Percentiles rank a stretch among this genome's conserved stretches.
Conservation (phyloP, 176 grass and related monocot genomes). For the Oryza glumipatula region DNA sequence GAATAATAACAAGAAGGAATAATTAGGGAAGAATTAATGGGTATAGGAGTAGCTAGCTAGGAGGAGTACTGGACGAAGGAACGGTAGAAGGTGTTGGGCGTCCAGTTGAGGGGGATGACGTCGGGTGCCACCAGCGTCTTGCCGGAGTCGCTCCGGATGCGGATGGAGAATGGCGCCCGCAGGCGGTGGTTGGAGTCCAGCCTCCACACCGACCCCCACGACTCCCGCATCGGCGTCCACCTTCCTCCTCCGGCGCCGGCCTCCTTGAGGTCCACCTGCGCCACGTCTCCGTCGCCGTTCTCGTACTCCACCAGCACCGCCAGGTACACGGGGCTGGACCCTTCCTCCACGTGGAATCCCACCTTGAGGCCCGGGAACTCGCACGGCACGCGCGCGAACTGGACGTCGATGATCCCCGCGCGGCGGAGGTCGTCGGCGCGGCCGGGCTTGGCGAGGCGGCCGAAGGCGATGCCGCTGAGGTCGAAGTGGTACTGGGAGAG, state of each 20-base stretch:
- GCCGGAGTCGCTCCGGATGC: slow-evolving; percentile 66
- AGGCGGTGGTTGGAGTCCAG: slow-evolving; percentile 64
- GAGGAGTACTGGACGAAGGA: slow-evolving; percentile 63
- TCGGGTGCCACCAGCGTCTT: slow-evolving; percentile 59
- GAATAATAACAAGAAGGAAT: no score
- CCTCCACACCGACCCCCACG: slow-evolving; percentile 70
- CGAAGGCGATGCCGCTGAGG: slow-evolving; percentile 77
- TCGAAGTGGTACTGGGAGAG: slow-evolving; percentile 71
- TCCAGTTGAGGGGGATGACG: slow-evolving; percentile 70
- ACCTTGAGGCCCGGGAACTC: slow-evolving; percentile 74
- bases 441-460: slow-evolving; percentile 67
- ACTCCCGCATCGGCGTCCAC: slow-evolving; percentile 69
- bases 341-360: slow-evolving; percentile 75
- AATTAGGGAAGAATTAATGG: no score
- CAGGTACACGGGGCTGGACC: slow-evolving; percentile 64
- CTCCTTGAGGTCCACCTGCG: slow-evolving; percentile 66
- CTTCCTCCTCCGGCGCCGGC: background rate
- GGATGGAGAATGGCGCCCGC: slow-evolving; percentile 62
- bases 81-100: slow-evolving; percentile 63
- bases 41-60: background rate
- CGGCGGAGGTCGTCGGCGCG: slow-evolving; percentile 57
- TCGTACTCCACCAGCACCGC: slow-evolving; percentile 77
- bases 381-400: slow-evolving; percentile 70
- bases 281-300: slow-evolving; percentile 77
- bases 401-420: slow-evolving; percentile 65